Base-by-base conservation (phyloP, 169 alveolate species). In the Babesia sp. region DNA sequence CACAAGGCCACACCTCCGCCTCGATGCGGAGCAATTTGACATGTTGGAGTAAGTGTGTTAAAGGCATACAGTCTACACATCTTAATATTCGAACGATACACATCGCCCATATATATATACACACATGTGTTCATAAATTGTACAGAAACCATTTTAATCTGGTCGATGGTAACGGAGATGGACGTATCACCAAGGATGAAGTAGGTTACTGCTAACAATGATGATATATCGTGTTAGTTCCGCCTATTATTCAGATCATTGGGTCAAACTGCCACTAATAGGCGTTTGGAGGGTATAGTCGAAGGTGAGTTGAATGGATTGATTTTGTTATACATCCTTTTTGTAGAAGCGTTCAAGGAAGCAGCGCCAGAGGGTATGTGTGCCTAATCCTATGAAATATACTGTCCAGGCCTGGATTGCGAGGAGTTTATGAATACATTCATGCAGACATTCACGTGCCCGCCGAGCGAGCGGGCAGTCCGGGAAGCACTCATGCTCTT, bases 121-220 rank as follows among this genome's bases (percentile, higher is more conserved):
- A 39, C 46, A 31, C 14, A 29, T 36, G 45, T 34, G 53, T 29
- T 14, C 3, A 36, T 46, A 33, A 22, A 50, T 50, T 7, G 22
- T 36, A 1, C 26, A 80, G 88, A 72, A 63, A 80, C 71, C 83
- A 71, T 31, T 80, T 71, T 66, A 70, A 70, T 45, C 77, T 80
- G 46, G 88, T 80, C 33, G 88, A 80, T 59, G 34, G 69, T 34
- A 68, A 80, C 41, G 88, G 80, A n/a, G 88, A 80, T 71, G 75
- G 76, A 3, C 46, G 46, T 20, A 71, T 80, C 24, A 71, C 59
- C 59, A 29, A 66, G 45, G 70, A 54, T 31, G 84, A 80, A 78
- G 88, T 80, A 28, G 4, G 77, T 51, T 24, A 28, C 5, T 34
- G 11, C 18, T 24, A 6, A 12, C 26, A 24, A 29, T n/a, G 8